phyloP scores from a whole-genome alignment of 768 basidiomycete genomes.

The Suillus placidus region DNA sequence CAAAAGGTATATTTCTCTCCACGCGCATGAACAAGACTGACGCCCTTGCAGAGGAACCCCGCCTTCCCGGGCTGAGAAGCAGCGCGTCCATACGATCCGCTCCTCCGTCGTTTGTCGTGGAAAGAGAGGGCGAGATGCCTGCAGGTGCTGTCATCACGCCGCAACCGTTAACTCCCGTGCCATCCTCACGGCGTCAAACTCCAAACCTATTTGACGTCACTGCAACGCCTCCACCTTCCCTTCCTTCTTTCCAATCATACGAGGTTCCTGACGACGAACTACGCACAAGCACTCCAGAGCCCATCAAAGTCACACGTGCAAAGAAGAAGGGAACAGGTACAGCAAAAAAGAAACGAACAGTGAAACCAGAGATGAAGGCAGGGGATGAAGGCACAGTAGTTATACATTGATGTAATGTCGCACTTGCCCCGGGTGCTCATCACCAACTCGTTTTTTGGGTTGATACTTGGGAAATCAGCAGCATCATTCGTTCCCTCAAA shows the following conservation, averaged over 20 bases:
- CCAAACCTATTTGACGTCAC: conserved; percentile 32
- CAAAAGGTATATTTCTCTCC: conserved; percentile 29
- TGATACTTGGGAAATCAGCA: not conserved
- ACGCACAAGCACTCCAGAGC: conserved; percentile 60
- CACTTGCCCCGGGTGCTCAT: not conserved
- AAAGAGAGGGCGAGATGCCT: conserved; percentile 87
- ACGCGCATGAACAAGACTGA: conserved; percentile 21
- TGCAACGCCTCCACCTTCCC: conserved; percentile 39
- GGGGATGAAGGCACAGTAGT: not conserved
- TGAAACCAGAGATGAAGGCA: conserved; percentile 22
- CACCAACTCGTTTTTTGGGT: not conserved
- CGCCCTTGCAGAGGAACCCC: conserved; percentile 39
- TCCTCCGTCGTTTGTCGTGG: conserved; percentile 59
- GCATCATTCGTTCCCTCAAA: not conserved
- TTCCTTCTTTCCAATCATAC: conserved; percentile 53
- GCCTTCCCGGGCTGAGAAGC: conserved; percentile 49
- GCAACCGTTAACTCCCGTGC: conserved; percentile 30
- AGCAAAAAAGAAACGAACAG: conserved; percentile 70
- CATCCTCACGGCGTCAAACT: conserved; percentile 28
- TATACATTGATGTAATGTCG: not conserved
- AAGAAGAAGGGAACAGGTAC: conserved; percentile 60
- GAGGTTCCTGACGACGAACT: conserved; percentile 51
- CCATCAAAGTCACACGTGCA: conserved; percentile 73
- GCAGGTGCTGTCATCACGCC: conserved; percentile 43
- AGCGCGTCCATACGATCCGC: conserved; percentile 40